phyloP scores from a whole-genome alignment of 2,329 filamentous ascomycete genomes.

The Colletotrichum brevisporum region DNA sequence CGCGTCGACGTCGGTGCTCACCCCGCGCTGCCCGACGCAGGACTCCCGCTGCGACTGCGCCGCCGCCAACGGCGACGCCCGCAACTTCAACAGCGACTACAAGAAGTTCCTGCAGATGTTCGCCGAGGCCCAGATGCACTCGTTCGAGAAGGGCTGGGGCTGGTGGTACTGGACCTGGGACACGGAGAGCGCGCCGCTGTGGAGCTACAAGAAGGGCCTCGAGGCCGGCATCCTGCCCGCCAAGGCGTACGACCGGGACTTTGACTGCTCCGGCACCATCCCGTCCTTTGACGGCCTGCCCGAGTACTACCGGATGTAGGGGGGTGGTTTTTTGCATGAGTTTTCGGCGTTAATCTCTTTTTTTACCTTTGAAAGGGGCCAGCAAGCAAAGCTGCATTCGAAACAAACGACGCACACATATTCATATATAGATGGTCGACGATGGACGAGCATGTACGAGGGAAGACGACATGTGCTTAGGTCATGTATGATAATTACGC shows the following conservation, averaged over 20 bases:
- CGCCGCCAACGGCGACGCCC: slow-evolving; percentile 80
- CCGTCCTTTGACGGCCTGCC: slow-evolving; percentile 67
- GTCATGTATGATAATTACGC: slow-evolving; percentile 30
- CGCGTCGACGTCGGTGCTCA: slow-evolving; percentile 71
- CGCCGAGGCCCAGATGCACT: slow-evolving; percentile 95
- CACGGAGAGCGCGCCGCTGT: slow-evolving; percentile 87
- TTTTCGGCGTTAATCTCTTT: not conserved
- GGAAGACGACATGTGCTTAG: not conserved
- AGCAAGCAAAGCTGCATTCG: slow-evolving; percentile 21
- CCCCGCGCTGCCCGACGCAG: slow-evolving; percentile 80
- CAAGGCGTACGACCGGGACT: slow-evolving; percentile 79
- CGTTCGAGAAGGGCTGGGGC: slow-evolving; percentile 92
- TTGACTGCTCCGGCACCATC: slow-evolving; percentile 74
- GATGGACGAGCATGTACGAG: slow-evolving; percentile 1
- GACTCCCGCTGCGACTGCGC: slow-evolving; percentile 79
- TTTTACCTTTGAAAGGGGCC: too few relatives aligned
- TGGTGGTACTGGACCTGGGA: slow-evolving; percentile 99
- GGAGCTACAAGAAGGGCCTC: slow-evolving; percentile 90
- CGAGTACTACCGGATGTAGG: slow-evolving; percentile 60
- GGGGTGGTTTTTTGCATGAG: slow-evolving; percentile 13
- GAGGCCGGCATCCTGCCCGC: slow-evolving; percentile 83
- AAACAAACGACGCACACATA: not conserved
- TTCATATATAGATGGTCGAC: slow-evolving; percentile 12
- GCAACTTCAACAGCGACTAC: slow-evolving; percentile 78
- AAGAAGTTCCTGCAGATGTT: slow-evolving; percentile 91